These are phyloP conservation scores for Naganishia sp. DNA, from an alignment of 1,284 basidiomycete genomes.

Conservation along the genomic window DNA sequence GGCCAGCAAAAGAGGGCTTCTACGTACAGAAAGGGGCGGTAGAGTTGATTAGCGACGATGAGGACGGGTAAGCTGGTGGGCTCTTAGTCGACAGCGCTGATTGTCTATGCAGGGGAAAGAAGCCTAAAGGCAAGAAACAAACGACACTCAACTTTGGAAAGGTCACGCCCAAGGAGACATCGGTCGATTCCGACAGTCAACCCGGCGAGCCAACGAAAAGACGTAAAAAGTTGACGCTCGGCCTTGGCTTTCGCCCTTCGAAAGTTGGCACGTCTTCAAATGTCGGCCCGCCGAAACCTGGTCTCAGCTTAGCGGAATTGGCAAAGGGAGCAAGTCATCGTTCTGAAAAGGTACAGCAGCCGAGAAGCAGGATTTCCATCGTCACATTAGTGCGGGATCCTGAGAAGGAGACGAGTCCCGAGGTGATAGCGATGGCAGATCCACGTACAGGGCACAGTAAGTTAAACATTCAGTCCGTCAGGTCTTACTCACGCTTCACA, in stretches of 20 bases:
- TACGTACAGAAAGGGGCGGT: conserved; percentile 86
- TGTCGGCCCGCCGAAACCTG: not conserved
- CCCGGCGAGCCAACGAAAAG: conserved; percentile 9
- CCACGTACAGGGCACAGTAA: not conserved
- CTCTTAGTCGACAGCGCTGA: not conserved
- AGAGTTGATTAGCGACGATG: conserved; percentile 60
- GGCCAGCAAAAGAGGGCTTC: conserved; percentile 91
- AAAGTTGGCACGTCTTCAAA: not conserved
- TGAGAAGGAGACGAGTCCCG: not conserved
- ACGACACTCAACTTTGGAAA: conserved; percentile 15
- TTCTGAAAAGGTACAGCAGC: not conserved
- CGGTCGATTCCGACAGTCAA: conserved; percentile 7
- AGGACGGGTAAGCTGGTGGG: conserved; percentile 20
- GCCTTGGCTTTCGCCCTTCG: conserved; percentile 14
- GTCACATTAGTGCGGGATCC: not conserved
- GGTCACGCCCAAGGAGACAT: not conserved
- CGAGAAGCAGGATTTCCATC: not conserved
- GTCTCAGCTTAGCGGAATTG: not conserved
- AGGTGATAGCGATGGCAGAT: not conserved
- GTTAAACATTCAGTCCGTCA: too few species aligned
- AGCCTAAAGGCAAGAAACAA: conserved; percentile 26
- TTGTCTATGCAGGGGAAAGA: conserved; percentile 2
- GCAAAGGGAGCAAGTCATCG: conserved; percentile 16
- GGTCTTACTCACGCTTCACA: not conserved
- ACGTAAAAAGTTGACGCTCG: conserved; percentile 11